phyloP scores from a whole-genome alignment of 371 early-diverging fungal species.

The Saksenaea vasiformis region DNA sequence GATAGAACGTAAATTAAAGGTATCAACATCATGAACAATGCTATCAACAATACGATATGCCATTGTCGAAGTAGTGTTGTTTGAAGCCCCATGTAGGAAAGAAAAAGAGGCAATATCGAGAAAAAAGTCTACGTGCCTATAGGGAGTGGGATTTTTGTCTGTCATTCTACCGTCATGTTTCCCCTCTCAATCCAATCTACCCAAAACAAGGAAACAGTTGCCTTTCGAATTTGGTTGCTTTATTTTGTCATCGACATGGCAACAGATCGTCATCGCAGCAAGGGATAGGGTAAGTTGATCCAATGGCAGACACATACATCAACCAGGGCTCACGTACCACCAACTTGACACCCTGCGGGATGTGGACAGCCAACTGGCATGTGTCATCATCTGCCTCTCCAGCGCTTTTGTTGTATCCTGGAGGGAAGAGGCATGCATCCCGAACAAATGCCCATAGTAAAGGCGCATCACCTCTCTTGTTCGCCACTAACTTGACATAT shows the following conservation, averaged over 20 bases:
- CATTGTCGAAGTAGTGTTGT: constrained; percentile 7
- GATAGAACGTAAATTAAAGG: not conserved
- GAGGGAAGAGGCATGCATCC: constrained; percentile 16
- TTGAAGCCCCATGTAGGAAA: not conserved
- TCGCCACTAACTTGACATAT: constrained; percentile 9
- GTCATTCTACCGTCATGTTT: not conserved
- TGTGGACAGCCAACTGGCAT: constrained; percentile 36
- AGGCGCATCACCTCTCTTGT: constrained; percentile 25
- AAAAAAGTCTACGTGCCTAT: not conserved
- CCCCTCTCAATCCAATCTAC: not conserved
- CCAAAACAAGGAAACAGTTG: not conserved
- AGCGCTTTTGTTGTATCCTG: constrained; percentile 16
- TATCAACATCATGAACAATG: not conserved
- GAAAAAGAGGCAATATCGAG: not conserved
- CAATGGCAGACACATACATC: constrained; percentile 14
- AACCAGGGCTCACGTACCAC: constrained; percentile 22
- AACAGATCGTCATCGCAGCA: not conserved
- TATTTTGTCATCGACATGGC: not conserved
- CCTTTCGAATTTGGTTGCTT: not conserved
- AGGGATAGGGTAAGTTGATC: not conserved
- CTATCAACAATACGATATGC: constrained; percentile 4
- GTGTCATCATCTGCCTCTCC: constrained; percentile 30
- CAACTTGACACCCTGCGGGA: constrained; percentile 22
- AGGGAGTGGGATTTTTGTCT: not conserved
- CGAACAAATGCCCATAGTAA: constrained; percentile 45